phyloP scores from a whole-genome alignment of 2,329 filamentous ascomycete genomes.

The Dactylonectria macrodidyma region DNA sequence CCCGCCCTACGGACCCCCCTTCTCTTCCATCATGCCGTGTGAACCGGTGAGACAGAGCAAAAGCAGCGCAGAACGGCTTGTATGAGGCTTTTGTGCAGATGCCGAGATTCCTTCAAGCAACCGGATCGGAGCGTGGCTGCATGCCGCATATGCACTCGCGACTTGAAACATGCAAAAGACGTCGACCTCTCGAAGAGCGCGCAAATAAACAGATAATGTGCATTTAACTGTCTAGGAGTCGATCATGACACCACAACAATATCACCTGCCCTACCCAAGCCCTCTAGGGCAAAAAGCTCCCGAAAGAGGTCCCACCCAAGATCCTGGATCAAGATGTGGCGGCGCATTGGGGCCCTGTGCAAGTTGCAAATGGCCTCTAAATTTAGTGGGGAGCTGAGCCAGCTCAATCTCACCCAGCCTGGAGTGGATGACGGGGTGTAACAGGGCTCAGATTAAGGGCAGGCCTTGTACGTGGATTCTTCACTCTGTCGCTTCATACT shows the following conservation, averaged over 20 bases:
- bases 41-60: background rate
- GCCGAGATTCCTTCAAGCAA: background rate
- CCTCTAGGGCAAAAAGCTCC: background rate
- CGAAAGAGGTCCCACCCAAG: background rate
- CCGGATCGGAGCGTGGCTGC: background rate
- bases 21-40: background rate
- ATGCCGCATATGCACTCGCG: background rate
- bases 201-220: background rate
- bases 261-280: background rate
- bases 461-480: background rate
- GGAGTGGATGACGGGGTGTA: conserved; percentile 6
- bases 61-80: background rate
- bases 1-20: background rate
- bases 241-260: background rate
- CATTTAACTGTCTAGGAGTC: too few relatives aligned
- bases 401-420: background rate
- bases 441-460: conserved; percentile 28
- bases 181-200: background rate
- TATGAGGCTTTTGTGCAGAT: background rate
- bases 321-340: background rate
- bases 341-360: too few relatives aligned
- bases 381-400: background rate
- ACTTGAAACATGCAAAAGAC: background rate
- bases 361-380: too few relatives aligned
- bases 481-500: background rate